Evolutionary conservation across 2,329 filamentous ascomycete species (phyloP), one percentile per base, ranked within the genome.

Genomic region (Beauveria caledonica): DNA sequence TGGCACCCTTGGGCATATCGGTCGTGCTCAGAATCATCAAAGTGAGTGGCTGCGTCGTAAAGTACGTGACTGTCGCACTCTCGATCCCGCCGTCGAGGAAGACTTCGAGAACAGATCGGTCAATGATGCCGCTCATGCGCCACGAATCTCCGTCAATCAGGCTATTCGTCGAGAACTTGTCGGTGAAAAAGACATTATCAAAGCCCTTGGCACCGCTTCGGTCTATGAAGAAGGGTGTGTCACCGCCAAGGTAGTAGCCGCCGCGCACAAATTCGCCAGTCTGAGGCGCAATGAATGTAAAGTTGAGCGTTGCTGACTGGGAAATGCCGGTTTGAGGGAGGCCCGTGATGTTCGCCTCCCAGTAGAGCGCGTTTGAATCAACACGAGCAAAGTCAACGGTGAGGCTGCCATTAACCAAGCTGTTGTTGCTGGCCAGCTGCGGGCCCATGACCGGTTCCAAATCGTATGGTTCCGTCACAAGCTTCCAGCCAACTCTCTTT

Each of bases 301-400:
- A 71, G 46, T 71, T 70, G 33, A 73, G 46, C 0, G 66, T 67
- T 1, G 71, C 67, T 1, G 62, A 64, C 3, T 65, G 48, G 0
- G 64, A 21, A 0, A 69, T 50, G 2, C 64, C 64, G 0, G 25
- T 54, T 1, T 65, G 51, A 0, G 69, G 67, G 7, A 72, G 64
- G 0, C 69, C 73, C 10, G 78, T 80, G 44, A 85, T 72, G 64
- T 83, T 81, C 46, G 78, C 75, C 61, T 82, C 77, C 65, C 85
- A 78, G 67, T 80, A 81, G 13, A 86, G 65, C 0, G 81, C 79
- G 10, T 79, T 76, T 9, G 80, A 80, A 15, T 73, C 63, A 3
- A 84, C 71, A 11, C 69, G 60, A 3, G 77, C 74, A 69, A 82
- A 86, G 67, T 85, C 78, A 0, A 83, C 67, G 1, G 74, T 65